A percentile compares a stretch with the other conserved stretches of the same genome.
These are phyloP conservation scores for Metschnikowia continentalis DNA, from an alignment of 805 yeast genomes.

Conservation along the genomic window DNA sequence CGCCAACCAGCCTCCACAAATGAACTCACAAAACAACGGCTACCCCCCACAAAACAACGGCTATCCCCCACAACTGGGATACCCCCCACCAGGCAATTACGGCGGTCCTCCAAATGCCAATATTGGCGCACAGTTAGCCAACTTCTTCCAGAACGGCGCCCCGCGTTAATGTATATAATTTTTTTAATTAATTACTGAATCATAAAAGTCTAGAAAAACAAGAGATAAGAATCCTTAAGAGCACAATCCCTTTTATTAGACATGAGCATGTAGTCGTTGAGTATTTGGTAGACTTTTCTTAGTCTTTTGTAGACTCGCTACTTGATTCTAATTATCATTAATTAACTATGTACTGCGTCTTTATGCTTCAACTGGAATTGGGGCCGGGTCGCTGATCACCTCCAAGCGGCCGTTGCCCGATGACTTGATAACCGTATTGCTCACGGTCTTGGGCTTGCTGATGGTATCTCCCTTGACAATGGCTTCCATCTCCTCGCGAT, in stretches of 20 bases:
- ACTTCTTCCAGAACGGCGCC: slow-evolving; percentile 29
- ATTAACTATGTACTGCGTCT: not conserved
- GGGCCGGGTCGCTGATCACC: slow-evolving; percentile 16
- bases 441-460: slow-evolving; percentile 59
- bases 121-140: slow-evolving; percentile 37
- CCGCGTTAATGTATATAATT: slow-evolving; percentile 4
- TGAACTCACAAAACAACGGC: slow-evolving; percentile 5
- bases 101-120: slow-evolving; percentile 23
- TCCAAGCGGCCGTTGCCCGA: slow-evolving; percentile 18
- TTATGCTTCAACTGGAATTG: slow-evolving; percentile 19
- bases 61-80: slow-evolving; percentile 10
- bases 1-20: slow-evolving; percentile 19
- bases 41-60: slow-evolving; percentile 9
- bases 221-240: too few species aligned
- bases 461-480: slow-evolving; percentile 77
- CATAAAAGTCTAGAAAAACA: not conserved
- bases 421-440: slow-evolving; percentile 59
- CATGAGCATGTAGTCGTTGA: too few species aligned
- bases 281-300: too few species aligned
- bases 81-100: slow-evolving; percentile 9
- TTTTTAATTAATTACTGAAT: not conserved
- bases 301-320: too few species aligned
- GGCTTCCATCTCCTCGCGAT: slow-evolving; percentile 83
- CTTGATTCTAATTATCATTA: not conserved
- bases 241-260: too few species aligned